phyloP scores from a whole-genome alignment of 1,139 yeast species.

The Hansenula lynferdii region DNA sequence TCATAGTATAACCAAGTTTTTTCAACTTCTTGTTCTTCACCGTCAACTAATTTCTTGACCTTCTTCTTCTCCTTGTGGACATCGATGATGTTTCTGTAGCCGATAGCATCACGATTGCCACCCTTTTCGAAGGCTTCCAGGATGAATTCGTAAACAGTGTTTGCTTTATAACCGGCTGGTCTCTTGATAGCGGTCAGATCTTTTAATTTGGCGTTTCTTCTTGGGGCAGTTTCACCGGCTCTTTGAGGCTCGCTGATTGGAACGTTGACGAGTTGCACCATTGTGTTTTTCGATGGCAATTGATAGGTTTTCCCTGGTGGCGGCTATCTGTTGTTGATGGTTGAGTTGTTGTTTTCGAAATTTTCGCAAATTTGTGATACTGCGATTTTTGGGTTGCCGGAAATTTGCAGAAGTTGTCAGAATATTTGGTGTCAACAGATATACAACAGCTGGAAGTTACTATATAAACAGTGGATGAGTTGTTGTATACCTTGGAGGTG shows the following conservation, averaged over 20 bases:
- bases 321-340: not conserved
- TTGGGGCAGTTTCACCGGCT: slow-evolving; percentile 88
- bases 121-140: slow-evolving; percentile 58
- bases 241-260: slow-evolving; percentile 71
- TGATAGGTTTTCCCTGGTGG: no score
- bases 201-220: slow-evolving; percentile 65
- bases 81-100: slow-evolving; percentile 73
- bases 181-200: slow-evolving; percentile 43
- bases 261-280: slow-evolving; percentile 38
- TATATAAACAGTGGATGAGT: no score
- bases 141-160: slow-evolving; percentile 67
- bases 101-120: slow-evolving; percentile 58
- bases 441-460: no score
- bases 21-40: slow-evolving; percentile 63
- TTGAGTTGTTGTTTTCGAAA: not conserved
- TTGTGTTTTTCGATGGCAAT: no score
- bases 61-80: slow-evolving; percentile 72
- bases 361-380: no score
- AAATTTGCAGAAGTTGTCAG: no score
- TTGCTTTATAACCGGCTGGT: slow-evolving; percentile 55
- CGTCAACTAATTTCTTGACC: slow-evolving; percentile 73
- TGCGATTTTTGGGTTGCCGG: no score
- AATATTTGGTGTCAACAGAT: no score
- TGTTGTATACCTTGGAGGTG: no score
- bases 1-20: slow-evolving; percentile 90